Percentiles rank a stretch among this genome's conserved stretches.
These are phyloP conservation scores for Populus tomentosa DNA, from an alignment of 441 rosid genomes.

Conservation along the genomic window DNA sequence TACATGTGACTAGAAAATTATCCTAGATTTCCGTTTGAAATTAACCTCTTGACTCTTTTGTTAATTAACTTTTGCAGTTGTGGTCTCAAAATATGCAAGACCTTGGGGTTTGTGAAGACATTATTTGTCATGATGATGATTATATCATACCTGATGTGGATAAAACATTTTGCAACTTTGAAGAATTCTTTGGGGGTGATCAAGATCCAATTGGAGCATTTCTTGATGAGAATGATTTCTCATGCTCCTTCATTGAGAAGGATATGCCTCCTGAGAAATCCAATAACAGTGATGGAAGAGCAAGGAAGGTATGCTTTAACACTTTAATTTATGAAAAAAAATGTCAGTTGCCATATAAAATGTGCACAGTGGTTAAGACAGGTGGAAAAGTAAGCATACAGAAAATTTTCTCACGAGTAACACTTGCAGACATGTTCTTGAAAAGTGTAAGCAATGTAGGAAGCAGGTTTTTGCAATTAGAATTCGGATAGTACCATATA, in stretches of 20 bases:
- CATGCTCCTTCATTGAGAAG: slow-evolving; percentile 32
- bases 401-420: not conserved
- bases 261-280: slow-evolving; percentile 33
- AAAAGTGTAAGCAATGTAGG: not conserved
- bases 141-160: slow-evolving; percentile 77
- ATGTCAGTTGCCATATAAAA: not conserved
- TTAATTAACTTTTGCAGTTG: not conserved
- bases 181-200: slow-evolving; percentile 70
- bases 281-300: slow-evolving; percentile 14
- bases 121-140: slow-evolving; percentile 36
- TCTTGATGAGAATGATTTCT: slow-evolving; percentile 24
- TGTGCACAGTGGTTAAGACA: not conserved
- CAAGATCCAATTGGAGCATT: slow-evolving; percentile 31
- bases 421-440: not conserved
- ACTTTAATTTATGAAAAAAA: not conserved
- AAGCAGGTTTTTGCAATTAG: not conserved
- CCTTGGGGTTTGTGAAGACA: slow-evolving; percentile 46
- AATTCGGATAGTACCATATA: not conserved
- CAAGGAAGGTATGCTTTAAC: slow-evolving; percentile 30
- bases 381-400: not conserved
- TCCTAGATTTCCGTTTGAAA: not conserved
- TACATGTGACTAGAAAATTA: not conserved
- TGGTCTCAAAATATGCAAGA: not conserved
- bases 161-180: slow-evolving; percentile 65
- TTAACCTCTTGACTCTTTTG: not conserved